Evolutionary conservation across 129 eudicot species (phyloP).

Genomic region (Scalesia atractyloides): DNA sequence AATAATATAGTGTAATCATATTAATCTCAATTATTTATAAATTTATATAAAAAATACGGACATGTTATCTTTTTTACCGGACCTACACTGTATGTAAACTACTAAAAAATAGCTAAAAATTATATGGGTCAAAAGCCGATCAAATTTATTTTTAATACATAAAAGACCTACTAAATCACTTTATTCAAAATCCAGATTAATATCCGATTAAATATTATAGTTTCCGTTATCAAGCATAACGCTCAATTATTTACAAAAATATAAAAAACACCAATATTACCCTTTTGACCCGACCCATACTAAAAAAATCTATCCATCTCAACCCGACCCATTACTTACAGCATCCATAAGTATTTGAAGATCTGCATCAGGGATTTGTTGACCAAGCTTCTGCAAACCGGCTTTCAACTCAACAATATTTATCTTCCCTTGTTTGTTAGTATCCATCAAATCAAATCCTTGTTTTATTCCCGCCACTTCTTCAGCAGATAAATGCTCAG

Average conservation of each 20-base stretch:
- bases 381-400: slow-evolving; percentile 17
- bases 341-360: slow-evolving; percentile 24
- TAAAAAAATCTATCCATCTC: slow-evolving; percentile 4
- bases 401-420: slow-evolving; percentile 21
- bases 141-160: neutral
- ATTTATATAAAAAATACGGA: too few relatives aligned
- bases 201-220: neutral
- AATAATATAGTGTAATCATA: too few relatives aligned
- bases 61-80: too few relatives aligned
- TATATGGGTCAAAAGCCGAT: neutral
- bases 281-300: slow-evolving; percentile 21
- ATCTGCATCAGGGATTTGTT: slow-evolving; percentile 21
- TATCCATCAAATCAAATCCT: slow-evolving; percentile 22
- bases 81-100: too few relatives aligned
- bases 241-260: slow-evolving; percentile 47
- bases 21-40: too few relatives aligned
- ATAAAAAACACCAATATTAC: slow-evolving; percentile 10
- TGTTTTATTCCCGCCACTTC: slow-evolving; percentile 19
- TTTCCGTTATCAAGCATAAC: slow-evolving; percentile 12
- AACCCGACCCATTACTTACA: slow-evolving; percentile 9
- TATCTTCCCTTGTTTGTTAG: slow-evolving; percentile 21
- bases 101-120: neutral
- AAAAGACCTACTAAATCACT: neutral
- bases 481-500: slow-evolving; percentile 20
- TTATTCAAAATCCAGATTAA: neutral